Base-by-base conservation (phyloP, 2,329 filamentous ascomycete species). In the Thielaviopsis punctulata region DNA sequence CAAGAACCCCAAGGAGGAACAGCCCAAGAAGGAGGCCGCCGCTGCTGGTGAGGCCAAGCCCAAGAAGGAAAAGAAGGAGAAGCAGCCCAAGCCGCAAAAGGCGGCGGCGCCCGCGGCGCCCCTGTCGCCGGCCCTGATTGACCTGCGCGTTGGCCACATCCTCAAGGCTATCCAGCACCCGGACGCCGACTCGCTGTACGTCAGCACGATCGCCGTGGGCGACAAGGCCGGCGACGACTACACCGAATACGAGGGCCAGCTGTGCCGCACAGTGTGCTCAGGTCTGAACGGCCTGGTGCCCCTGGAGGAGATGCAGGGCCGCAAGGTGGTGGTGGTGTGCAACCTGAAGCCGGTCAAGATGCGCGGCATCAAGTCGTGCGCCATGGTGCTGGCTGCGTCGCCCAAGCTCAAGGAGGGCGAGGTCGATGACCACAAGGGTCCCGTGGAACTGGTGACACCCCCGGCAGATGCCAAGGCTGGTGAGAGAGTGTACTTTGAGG, bases 261-360 rank as follows among this genome's bases (percentile, higher is more conserved):
- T 90, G 44, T 87, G 89, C 61, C 85, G 92, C 46, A 98, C 90
- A 15, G 90, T 98, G 48, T 98, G 92, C 77, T 96, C 92, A 1
- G 92, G 92, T 24, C 77, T 98, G 58, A 95, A 95, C 67, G 92
- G 92, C 7, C 78, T 95, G 25, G 71, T 98, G 1, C 92, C 92
- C 0, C 75, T 98, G 46, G 87, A 86, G 66, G 87, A 95, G 67
- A 95, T 98, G 92, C 92, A 98, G 68, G 81, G 82, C 63, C 86
- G 92, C 66, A 94, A 93, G 71, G 86, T 98, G 56, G 78, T 98
- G 27, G 86, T 92, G 1, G 90, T 98, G 21, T 94, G 87, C 75
- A 98, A 98, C 69, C 78, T 98, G 60, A 98, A 98, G 76, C 92
- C 92, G 49, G 92, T 96, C 66, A 98, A 93, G 67, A 98, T 98